These are phyloP conservation scores for Rhizopus stolonifer DNA, from an alignment of 371 early-diverging fungal genomes.

Conservation along the genomic window DNA sequence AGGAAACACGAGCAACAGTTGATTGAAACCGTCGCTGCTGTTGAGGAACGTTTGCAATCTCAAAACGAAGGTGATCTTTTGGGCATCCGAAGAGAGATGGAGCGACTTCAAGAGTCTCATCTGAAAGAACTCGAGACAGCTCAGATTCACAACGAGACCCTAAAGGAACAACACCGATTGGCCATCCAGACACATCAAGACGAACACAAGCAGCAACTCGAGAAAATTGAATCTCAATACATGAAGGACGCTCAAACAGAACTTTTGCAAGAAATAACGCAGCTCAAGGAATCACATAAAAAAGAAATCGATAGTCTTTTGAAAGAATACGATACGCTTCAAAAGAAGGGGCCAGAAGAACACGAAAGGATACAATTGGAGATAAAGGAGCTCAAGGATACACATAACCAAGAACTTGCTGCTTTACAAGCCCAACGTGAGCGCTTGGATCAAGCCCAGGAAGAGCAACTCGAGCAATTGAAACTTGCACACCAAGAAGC, in stretches of 20 bases:
- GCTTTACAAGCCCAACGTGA: conserved; percentile 1
- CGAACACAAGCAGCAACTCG: neutral
- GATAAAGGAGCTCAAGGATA: conserved; percentile 21
- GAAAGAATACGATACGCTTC: too few species aligned
- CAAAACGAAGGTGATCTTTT: too few species aligned
- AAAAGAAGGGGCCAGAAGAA: too few species aligned
- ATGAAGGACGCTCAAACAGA: too few species aligned
- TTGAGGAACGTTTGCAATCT: too few species aligned
- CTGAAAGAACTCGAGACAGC: too few species aligned
- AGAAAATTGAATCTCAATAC: neutral
- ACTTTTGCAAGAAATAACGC: too few species aligned
- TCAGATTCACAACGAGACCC: neutral
- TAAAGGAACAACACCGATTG: neutral
- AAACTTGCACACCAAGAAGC: neutral
- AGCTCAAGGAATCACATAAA: neutral
- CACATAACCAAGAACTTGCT: conserved; percentile 24
- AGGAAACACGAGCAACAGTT: too few species aligned
- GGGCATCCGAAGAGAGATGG: too few species aligned
- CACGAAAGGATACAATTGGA: neutral
- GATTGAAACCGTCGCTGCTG: too few species aligned
- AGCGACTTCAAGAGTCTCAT: too few species aligned
- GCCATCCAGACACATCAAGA: neutral
- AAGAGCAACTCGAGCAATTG: conserved; percentile 9
- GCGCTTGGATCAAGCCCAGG: conserved; percentile 21
- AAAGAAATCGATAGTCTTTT: too few species aligned